Evolutionary conservation across 192 early-diverging fungal genomes (phyloP).

Genomic region (Lunasporangiospora selenospora): DNA sequence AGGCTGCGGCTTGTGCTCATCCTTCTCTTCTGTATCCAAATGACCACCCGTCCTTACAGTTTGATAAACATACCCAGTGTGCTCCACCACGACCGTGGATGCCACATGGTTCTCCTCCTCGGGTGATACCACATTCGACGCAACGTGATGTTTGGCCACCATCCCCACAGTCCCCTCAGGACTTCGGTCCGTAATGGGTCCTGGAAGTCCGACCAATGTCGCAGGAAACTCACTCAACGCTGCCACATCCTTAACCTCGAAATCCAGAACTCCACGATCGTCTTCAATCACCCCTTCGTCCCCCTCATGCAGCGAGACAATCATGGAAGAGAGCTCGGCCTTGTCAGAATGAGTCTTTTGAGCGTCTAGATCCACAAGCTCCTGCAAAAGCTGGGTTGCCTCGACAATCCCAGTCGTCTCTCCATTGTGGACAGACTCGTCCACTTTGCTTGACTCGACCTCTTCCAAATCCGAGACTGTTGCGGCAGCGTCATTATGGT

Average conservation of each 20-base stretch:
- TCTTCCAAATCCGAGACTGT: neutral
- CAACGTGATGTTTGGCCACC: slow-evolving; percentile 9
- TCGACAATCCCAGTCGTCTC: neutral
- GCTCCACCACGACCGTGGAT: neutral
- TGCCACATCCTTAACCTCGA: neutral
- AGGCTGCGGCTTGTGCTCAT: slow-evolving; percentile 7
- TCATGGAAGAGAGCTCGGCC: slow-evolving; percentile 6
- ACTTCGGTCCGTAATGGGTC: neutral
- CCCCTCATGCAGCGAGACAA: slow-evolving; percentile 21
- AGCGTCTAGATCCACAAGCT: neutral
- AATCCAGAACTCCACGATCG: no score
- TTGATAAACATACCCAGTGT: neutral
- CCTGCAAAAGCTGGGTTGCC: neutral
- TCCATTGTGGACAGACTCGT: neutral
- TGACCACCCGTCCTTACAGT: neutral
- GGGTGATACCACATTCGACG: neutral
- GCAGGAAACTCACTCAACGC: no score
- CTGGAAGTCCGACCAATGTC: no score
- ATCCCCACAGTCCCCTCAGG: slow-evolving; percentile 3
- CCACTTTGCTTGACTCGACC: neutral
- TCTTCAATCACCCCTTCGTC: neutral
- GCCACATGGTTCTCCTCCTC: neutral
- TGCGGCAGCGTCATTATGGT: neutral
- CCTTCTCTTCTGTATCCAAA: slow-evolving; percentile 12
- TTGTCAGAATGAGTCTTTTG: neutral